Conservation (phyloP, 768 basidiomycete species). For the Rhodotorula babjevae region DNA sequence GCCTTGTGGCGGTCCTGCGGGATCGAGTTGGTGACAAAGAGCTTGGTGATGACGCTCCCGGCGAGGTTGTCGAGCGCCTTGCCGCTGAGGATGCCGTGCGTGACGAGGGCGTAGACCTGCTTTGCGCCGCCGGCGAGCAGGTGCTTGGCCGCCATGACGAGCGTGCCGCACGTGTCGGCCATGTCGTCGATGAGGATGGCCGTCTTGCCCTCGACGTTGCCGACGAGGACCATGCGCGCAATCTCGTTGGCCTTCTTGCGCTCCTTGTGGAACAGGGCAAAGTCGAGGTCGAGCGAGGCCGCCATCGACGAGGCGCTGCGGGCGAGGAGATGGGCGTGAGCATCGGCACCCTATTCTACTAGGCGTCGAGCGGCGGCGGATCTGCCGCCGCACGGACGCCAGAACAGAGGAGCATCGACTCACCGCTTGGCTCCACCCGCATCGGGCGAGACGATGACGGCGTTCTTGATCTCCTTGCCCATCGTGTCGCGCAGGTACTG, state of each 20-base stretch:
- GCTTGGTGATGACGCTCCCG: conserved; percentile 73
- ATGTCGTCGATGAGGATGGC: conserved; percentile 97
- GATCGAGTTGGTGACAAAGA: conserved; percentile 97
- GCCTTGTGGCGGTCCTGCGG: conserved; percentile 57
- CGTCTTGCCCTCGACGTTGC: conserved; percentile 85
- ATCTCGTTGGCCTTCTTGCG: conserved; percentile 70
- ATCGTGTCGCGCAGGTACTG: conserved; percentile 92
- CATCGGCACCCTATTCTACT: too few relatives aligned
- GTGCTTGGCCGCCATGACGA: conserved; percentile 73
- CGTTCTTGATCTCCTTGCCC: conserved; percentile 76
- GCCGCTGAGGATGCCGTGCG: conserved; percentile 91
- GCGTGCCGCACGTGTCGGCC: conserved; percentile 92
- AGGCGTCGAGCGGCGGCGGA: too few relatives aligned
- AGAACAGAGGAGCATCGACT: conserved; percentile 44
- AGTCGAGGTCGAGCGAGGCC: conserved; percentile 89
- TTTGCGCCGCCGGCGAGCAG: conserved; percentile 83
- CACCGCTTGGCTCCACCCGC: conserved; percentile 98
- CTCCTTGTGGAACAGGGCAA: conserved; percentile 80
- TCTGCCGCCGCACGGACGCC: too few relatives aligned
- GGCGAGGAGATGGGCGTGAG: conserved; percentile 7
- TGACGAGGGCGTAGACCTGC: conserved; percentile 78
- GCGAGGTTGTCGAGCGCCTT: conserved; percentile 66
- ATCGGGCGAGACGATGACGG: conserved; percentile 92
- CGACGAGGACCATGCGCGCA: conserved; percentile 95
- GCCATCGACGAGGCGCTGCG: conserved; percentile 84